These are phyloP conservation scores for Trichopus zeylanicus DNA, from an alignment of 116 monocot species.

Conservation along the genomic window DNA sequence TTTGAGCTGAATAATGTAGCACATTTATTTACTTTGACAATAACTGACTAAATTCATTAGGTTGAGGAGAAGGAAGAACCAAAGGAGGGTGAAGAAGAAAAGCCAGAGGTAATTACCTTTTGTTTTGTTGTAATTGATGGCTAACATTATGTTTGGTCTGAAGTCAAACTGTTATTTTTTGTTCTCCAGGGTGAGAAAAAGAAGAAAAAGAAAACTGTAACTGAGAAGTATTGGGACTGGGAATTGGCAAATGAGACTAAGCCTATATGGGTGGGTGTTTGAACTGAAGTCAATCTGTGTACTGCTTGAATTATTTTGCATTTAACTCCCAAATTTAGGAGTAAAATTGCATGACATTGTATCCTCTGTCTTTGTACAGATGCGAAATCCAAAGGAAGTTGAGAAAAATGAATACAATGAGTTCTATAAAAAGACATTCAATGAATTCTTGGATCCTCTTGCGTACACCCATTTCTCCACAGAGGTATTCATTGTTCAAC, in stretches of 20 bases:
- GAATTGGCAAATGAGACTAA: slow-evolving; percentile 98
- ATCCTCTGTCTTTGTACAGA: slow-evolving; percentile 26
- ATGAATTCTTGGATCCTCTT: slow-evolving; percentile 93
- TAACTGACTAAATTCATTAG: slow-evolving; percentile 15
- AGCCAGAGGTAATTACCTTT: slow-evolving; percentile 47
- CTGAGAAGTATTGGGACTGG: slow-evolving; percentile 99
- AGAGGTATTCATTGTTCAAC: slow-evolving; percentile 38
- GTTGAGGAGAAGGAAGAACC: slow-evolving; percentile 69
- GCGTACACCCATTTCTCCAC: slow-evolving; percentile 86
- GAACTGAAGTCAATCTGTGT: too few relatives aligned
- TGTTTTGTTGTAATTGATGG: background rate
- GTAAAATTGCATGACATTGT: background rate
- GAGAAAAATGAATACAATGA: slow-evolving; percentile 84
- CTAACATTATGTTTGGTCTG: background rate
- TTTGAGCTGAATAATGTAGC: too few relatives aligned
- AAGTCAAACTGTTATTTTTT: background rate
- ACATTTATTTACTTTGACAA: background rate
- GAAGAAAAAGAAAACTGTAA: slow-evolving; percentile 80
- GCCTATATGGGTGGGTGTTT: slow-evolving; percentile 76
- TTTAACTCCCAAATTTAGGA: too few relatives aligned
- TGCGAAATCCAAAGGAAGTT: slow-evolving; percentile 85
- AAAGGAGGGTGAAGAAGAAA: slow-evolving; percentile 85
- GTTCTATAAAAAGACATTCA: slow-evolving; percentile 95
- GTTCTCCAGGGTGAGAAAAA: slow-evolving; percentile 67
- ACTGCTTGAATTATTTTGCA: too few relatives aligned